A percentile compares a stretch with the other conserved stretches of the same genome.
These are phyloP conservation scores for Diplodia corticola DNA, from an alignment of 2,329 filamentous ascomycete species.

Conservation along the genomic window DNA sequence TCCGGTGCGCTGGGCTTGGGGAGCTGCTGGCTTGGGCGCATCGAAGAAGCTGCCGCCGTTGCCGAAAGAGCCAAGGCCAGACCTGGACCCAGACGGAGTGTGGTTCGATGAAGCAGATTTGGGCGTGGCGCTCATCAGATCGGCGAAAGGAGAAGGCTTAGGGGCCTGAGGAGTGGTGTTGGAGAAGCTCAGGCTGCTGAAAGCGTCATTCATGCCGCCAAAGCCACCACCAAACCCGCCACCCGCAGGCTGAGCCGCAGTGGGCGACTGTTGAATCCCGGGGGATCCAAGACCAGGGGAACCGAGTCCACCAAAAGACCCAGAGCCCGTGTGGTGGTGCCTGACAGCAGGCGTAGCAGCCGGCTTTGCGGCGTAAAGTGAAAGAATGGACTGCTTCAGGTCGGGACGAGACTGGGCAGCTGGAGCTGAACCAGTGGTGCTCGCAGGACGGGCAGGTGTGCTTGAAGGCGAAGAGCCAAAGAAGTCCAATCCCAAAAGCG, in stretches of 20 bases:
- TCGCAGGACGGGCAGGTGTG: slow-evolving; percentile 70
- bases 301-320: slow-evolving; percentile 49
- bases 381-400: slow-evolving; percentile 95
- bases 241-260: slow-evolving; percentile 39
- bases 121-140: slow-evolving; percentile 56
- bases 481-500: slow-evolving; percentile 88
- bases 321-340: slow-evolving; percentile 56
- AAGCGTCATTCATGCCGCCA: slow-evolving; percentile 78
- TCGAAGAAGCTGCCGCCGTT: slow-evolving; percentile 85
- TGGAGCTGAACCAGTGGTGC: slow-evolving; percentile 59
- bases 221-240: neutral
- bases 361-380: slow-evolving; percentile 82
- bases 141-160: slow-evolving; percentile 66
- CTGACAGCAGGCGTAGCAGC: slow-evolving; percentile 66
- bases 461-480: slow-evolving; percentile 69
- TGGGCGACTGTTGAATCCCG: slow-evolving; percentile 35
- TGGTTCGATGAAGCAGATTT: slow-evolving; percentile 29
- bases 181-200: slow-evolving; percentile 66
- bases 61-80: slow-evolving; percentile 53
- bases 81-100: slow-evolving; percentile 43
- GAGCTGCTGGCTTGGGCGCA: slow-evolving; percentile 47
- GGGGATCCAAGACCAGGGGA: slow-evolving; percentile 52
- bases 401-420: slow-evolving; percentile 78
- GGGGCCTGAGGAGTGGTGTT: slow-evolving; percentile 50
- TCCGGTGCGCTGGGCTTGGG: slow-evolving; percentile 50